A percentile compares a stretch with the other conserved stretches of the same genome.
phyloP scores from a whole-genome alignment of 352 stramenopile species.

The Pelagophyceae sp. region DNA sequence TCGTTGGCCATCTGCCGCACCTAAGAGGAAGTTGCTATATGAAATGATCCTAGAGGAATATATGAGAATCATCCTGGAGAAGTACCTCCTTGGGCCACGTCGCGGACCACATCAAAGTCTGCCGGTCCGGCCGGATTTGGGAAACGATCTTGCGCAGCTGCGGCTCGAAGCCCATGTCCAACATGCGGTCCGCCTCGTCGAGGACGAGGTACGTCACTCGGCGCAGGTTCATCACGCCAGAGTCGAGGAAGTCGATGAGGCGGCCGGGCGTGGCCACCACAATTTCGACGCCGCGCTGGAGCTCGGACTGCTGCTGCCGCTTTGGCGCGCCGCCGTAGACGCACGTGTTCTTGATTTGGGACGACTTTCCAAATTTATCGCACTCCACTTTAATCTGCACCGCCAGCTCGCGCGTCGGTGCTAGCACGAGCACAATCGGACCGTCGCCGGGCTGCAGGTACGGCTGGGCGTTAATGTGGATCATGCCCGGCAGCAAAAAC shows the following conservation, averaged over 20 bases:
- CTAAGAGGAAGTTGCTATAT: no score
- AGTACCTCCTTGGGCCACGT: slow-evolving; percentile 98
- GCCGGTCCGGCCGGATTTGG: slow-evolving; percentile 91
- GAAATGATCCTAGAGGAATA: no score
- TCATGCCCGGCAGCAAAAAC: slow-evolving; percentile 97
- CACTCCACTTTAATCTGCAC: slow-evolving; percentile 98
- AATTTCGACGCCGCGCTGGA: slow-evolving; percentile 66
- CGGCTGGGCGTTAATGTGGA: slow-evolving; percentile 97
- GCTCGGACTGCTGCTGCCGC: slow-evolving; percentile 48
- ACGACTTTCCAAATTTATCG: slow-evolving; percentile 93
- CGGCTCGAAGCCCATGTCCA: slow-evolving; percentile 71
- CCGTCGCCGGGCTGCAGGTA: slow-evolving; percentile 93
- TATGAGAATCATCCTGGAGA: no score
- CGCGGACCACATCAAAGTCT: slow-evolving; percentile 97
- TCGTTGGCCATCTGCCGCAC: slow-evolving; percentile 89
- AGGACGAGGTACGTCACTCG: slow-evolving; percentile 96
- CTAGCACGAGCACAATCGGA: slow-evolving; percentile 94
- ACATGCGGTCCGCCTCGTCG: slow-evolving; percentile 88
- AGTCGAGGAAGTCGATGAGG: slow-evolving; percentile 95
- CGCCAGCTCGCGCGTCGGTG: slow-evolving; percentile 94
- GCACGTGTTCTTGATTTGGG: slow-evolving; percentile 94
- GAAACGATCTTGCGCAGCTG: slow-evolving; percentile 85
- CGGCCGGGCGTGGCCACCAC: slow-evolving; percentile 89
- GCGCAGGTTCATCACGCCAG: slow-evolving; percentile 85
- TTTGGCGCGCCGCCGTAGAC: slow-evolving; percentile 97